phyloP scores from a whole-genome alignment of 306 rosid genomes.

The Datisca glomerata region DNA sequence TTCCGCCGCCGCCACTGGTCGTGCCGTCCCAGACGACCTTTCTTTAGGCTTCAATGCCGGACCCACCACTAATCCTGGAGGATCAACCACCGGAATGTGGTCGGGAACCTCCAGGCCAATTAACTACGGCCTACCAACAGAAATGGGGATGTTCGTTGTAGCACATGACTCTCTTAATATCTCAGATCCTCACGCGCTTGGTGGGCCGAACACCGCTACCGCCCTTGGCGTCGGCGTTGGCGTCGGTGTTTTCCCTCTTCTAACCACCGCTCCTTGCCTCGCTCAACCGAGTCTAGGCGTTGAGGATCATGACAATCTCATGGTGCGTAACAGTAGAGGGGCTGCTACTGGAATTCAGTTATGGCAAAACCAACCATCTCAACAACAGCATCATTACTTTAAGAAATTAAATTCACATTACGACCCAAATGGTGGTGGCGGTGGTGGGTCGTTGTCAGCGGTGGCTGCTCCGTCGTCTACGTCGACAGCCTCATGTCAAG shows the following conservation, averaged over 20 bases:
- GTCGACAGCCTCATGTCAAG: slow-evolving; percentile 54
- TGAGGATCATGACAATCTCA: slow-evolving; percentile 14
- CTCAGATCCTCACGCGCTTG: slow-evolving; percentile 40
- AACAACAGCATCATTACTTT: slow-evolving; percentile 27
- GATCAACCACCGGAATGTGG: slow-evolving; percentile 35
- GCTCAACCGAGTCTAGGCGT: slow-evolving; percentile 6
- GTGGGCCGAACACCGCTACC: slow-evolving; percentile 45
- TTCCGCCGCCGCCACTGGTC: slow-evolving; percentile 26
- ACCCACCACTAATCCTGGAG: slow-evolving; percentile 26
- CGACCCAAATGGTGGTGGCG: background rate
- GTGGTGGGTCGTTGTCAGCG: slow-evolving; percentile 5
- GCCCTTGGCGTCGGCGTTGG: slow-evolving; percentile 66
- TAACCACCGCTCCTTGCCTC: slow-evolving; percentile 40
- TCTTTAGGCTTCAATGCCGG: slow-evolving; percentile 91
- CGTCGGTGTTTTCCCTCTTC: slow-evolving; percentile 73
- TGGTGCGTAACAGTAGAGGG: slow-evolving; percentile 15
- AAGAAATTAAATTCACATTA: slow-evolving; percentile 23
- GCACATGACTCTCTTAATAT: slow-evolving; percentile 38
- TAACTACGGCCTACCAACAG: slow-evolving; percentile 44
- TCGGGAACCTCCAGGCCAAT: slow-evolving; percentile 23
- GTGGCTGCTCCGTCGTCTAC: slow-evolving; percentile 21
- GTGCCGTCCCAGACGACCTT: slow-evolving; percentile 51
- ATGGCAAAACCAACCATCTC: slow-evolving; percentile 58
- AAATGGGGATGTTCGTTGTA: slow-evolving; percentile 79
- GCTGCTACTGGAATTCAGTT: slow-evolving; percentile 75